Evolutionary conservation across 1,284 basidiomycete genomes (phyloP), one percentile per base, ranked within the genome.

Genomic region (Ustilago trichophora): DNA sequence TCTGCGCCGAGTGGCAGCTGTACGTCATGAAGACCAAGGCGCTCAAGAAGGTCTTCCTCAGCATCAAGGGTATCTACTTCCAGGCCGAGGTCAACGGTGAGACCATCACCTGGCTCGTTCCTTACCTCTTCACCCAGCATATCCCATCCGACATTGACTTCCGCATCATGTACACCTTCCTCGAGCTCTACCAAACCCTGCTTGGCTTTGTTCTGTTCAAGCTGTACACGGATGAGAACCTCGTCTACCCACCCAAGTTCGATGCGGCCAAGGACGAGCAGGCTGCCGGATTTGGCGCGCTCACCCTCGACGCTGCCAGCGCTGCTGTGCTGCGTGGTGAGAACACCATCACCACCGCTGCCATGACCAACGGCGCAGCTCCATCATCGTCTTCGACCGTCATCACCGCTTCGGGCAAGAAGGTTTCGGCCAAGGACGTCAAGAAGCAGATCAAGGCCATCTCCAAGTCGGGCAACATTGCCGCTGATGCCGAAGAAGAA

Each of bases 61-160:
- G 93, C 45, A 97, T 99, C 83, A 98, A 98, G 84, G 96, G 96
- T 40, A 88, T 98, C 56, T 99, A 98, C 83, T 98, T 96, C 83
- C 95, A 98, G 83, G 93, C 92, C 12, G 92, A 96, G 80, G 87
- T 98, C 25, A 88, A 91, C 85, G 94, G 93, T 69, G 92, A 98
- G 83, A 89, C 86, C 26, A 87, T 97, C 45, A 94, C 93, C 43
- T 99, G 96, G 96, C 88, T 98, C 24, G 92, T 98, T 19, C 94
- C 95, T 1, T 98, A 97, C 83, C 91, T 93, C 80, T 99, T 99
- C 83, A 95, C 94, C 4, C 96, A 99, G 84, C 90, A 87, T 73
- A 89, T 97, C 57, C 96, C 96, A 8, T 83, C 88, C 42, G 95
- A 98, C 78, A 94, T 98, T 67, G 96, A 99, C 83, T 91, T 97